Conservation (phyloP, 2,329 filamentous ascomycete genomes). For the Xylaria polymorpha region DNA sequence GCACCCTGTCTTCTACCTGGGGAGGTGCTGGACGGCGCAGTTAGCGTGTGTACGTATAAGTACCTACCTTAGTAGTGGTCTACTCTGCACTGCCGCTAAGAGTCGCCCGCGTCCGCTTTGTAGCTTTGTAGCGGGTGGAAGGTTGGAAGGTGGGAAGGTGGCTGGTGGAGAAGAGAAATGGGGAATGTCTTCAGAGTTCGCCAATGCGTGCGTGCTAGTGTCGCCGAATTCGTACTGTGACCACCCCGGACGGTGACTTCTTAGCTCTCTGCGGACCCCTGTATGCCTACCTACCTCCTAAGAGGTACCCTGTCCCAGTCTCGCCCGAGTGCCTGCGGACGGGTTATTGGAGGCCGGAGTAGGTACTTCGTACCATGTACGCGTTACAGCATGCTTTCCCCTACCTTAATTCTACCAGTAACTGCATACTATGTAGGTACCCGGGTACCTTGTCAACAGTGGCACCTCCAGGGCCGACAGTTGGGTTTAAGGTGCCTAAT, state of each 20-base stretch:
- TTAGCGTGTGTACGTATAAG: neutral
- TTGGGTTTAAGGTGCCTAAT: slow-evolving; percentile 13
- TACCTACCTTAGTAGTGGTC: neutral
- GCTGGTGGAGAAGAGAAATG: slow-evolving; percentile 34
- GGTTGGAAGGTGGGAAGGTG: slow-evolving; percentile 36
- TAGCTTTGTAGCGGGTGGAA: slow-evolving; percentile 15
- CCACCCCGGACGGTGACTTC: slow-evolving; percentile 28
- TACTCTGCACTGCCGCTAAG: slow-evolving; percentile 30
- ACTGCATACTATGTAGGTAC: no score
- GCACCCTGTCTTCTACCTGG: slow-evolving; percentile 5
- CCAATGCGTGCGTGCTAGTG: slow-evolving; percentile 23
- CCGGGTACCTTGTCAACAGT: neutral
- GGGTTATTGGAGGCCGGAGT: slow-evolving; percentile 20
- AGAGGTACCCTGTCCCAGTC: slow-evolving; percentile 11
- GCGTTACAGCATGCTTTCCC: slow-evolving; percentile 5
- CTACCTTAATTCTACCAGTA: neutral
- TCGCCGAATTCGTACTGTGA: slow-evolving; percentile 31
- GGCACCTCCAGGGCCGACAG: neutral
- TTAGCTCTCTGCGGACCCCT: slow-evolving; percentile 27
- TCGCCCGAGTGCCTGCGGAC: slow-evolving; percentile 18
- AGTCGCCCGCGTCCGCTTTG: slow-evolving; percentile 32
- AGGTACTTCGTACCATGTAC: no score
- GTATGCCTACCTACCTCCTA: neutral
- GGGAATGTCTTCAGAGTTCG: slow-evolving; percentile 37
- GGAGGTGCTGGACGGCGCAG: slow-evolving; percentile 1